Evolutionary conservation across 163 green algal genomes (phyloP).

Genomic region (Scenedesmus sp.): DNA sequence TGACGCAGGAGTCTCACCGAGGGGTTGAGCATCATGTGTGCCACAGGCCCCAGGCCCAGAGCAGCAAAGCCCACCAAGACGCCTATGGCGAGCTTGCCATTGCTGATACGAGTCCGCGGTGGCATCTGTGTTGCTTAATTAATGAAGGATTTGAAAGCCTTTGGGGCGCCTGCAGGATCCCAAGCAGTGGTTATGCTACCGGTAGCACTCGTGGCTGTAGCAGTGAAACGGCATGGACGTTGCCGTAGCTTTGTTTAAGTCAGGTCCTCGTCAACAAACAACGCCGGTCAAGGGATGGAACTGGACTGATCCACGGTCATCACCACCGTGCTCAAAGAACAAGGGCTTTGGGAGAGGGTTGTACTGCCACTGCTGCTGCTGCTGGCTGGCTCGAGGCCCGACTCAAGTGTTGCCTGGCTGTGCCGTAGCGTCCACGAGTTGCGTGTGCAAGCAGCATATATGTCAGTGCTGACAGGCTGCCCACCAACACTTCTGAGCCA

Average conservation of each 20-base stretch:
- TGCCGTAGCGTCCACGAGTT: too few species aligned
- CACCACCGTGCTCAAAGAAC: background rate
- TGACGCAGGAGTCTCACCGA: background rate
- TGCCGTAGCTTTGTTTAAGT: background rate
- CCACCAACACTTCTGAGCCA: too few species aligned
- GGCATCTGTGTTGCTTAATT: background rate
- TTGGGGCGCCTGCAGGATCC: background rate
- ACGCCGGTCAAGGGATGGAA: background rate
- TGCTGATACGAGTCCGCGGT: conserved; percentile 27
- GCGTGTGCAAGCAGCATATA: too few species aligned
- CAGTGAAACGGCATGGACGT: background rate
- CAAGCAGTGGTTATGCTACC: background rate
- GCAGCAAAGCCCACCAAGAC: conserved; percentile 26
- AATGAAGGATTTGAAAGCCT: too few species aligned
- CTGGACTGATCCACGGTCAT: background rate
- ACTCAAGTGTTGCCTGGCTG: too few species aligned
- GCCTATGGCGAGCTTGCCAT: conserved; percentile 22
- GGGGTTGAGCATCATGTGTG: conserved; percentile 42
- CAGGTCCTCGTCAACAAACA: too few species aligned
- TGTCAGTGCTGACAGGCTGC: too few species aligned
- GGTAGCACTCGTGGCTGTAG: background rate
- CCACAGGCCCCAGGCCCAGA: conserved; percentile 41
- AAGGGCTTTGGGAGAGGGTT: background rate
- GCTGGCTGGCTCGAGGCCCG: background rate
- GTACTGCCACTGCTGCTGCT: too few species aligned